These are phyloP conservation scores for Suillus clintonianus DNA, from an alignment of 768 basidiomycete species.

Conservation along the genomic window DNA sequence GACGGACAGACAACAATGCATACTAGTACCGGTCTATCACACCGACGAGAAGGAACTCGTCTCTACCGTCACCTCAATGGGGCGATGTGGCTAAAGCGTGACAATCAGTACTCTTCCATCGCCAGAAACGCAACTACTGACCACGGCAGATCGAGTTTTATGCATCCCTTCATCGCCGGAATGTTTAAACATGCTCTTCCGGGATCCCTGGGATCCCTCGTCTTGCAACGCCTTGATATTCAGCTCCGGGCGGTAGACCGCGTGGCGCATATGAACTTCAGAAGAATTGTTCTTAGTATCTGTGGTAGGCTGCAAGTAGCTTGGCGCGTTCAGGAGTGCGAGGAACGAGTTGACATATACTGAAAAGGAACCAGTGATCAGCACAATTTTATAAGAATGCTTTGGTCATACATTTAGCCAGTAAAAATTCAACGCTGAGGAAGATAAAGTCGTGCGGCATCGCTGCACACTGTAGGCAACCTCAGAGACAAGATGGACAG, in stretches of 20 bases:
- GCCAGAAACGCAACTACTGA: background rate
- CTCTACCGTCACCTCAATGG: background rate
- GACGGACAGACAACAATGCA: background rate
- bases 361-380: background rate
- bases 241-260: background rate
- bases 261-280: background rate
- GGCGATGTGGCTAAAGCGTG: background rate
- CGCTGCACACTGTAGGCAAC: background rate
- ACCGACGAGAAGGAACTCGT: background rate
- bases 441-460: background rate
- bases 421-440: background rate
- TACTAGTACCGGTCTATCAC: background rate
- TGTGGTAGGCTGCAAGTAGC: background rate
- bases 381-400: background rate
- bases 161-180: background rate
- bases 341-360: constrained; percentile 7
- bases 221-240: background rate
- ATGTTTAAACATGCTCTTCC: background rate
- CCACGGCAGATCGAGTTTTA: background rate
- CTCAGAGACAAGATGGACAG: background rate
- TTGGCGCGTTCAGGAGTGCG: constrained; percentile 1
- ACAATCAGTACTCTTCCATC: background rate
- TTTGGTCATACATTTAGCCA: background rate
- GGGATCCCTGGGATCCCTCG: background rate
- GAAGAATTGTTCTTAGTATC: background rate